A percentile compares a stretch with the other conserved stretches of the same genome.
These are phyloP conservation scores for Phytopythium helicoides DNA, from an alignment of 352 stramenopile species.

Conservation along the genomic window DNA sequence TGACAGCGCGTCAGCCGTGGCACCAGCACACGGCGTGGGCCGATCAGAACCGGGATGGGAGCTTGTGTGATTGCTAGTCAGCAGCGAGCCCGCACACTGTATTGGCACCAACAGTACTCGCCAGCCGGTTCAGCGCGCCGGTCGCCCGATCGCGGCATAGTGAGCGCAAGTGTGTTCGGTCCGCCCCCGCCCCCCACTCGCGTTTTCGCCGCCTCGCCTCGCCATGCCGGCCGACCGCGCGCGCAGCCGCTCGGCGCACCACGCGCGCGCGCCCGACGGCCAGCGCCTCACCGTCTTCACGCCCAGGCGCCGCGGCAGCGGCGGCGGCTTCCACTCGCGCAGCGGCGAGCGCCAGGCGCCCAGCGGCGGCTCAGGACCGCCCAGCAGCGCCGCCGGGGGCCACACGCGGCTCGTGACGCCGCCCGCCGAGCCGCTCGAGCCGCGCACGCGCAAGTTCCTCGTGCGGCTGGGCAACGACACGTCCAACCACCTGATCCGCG, in stretches of 20 bases:
- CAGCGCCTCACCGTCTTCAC: conserved; percentile 4
- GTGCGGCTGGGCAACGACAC: conserved; percentile 79
- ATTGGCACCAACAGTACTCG: too few species aligned
- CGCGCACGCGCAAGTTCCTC: conserved; percentile 75
- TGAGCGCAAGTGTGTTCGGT: neutral
- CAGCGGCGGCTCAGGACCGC: neutral
- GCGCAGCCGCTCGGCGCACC: conserved; percentile 3
- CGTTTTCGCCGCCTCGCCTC: neutral
- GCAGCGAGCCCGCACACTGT: too few species aligned
- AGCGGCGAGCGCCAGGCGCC: neutral
- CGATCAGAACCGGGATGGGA: too few species aligned
- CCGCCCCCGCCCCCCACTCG: too few species aligned
- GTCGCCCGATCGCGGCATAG: too few species aligned
- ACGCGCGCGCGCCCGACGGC: neutral
- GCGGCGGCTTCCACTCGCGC: neutral
- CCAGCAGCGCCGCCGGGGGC: conserved; percentile 7
- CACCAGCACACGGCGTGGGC: too few species aligned
- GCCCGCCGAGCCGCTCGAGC: conserved; percentile 42
- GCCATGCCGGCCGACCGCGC: neutral
- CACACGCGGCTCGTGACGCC: conserved; percentile 50
- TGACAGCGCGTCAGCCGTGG: too few species aligned
- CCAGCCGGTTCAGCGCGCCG: too few species aligned
- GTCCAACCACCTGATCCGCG: conserved; percentile 73
- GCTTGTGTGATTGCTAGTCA: too few species aligned
- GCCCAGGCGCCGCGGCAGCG: neutral